phyloP scores from a whole-genome alignment of 305 asterid genomes.

The Solanum chacoense region DNA sequence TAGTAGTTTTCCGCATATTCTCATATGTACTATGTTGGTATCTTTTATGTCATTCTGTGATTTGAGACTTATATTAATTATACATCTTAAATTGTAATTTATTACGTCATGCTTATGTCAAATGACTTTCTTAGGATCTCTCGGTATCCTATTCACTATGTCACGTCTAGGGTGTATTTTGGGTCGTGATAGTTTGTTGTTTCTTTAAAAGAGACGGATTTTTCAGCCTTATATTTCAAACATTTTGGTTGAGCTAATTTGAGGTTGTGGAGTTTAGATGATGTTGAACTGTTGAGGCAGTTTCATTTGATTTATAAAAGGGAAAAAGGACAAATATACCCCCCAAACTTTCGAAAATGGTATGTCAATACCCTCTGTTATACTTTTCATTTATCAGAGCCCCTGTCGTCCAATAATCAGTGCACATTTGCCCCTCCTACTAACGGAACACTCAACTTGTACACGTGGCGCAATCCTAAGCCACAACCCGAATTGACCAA shows the following conservation, averaged over 20 bases:
- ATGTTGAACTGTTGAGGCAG: not conserved
- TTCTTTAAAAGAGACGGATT: not conserved
- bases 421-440: too few relatives aligned
- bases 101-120: not conserved
- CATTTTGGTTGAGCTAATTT: not conserved
- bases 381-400: too few relatives aligned
- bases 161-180: not conserved
- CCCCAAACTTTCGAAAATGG: too few relatives aligned
- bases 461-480: too few relatives aligned
- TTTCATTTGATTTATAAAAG: too few relatives aligned
- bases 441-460: too few relatives aligned
- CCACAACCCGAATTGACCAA: too few relatives aligned
- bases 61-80: not conserved
- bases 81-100: not conserved
- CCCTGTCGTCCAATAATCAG: too few relatives aligned
- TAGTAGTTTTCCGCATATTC: not conserved
- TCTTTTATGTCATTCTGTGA: not conserved
- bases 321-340: too few relatives aligned
- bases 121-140: not conserved
- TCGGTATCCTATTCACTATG: not conserved
- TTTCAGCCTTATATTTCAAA: not conserved
- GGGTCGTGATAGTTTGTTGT: not conserved
- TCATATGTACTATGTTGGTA: not conserved
- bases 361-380: too few relatives aligned
- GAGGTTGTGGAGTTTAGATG: not conserved